phyloP scores from a whole-genome alignment of 2,329 filamentous ascomycete species.

The Nigrospora oryzae region DNA sequence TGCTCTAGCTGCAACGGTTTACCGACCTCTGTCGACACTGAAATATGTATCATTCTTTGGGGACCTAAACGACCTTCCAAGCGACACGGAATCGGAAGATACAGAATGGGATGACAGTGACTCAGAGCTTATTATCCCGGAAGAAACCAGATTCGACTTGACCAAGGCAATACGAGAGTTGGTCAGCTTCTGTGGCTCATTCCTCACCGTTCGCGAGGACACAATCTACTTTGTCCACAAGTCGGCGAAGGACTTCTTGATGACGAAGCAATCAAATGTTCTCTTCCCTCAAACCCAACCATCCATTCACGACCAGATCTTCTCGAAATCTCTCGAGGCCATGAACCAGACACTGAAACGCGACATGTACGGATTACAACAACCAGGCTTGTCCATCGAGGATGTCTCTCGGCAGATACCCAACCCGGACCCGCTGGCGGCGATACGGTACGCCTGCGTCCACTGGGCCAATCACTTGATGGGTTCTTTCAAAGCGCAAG shows the following conservation, averaged over 20 bases:
- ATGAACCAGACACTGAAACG: conserved; percentile 19
- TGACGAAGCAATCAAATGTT: conserved; percentile 6
- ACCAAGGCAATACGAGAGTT: background rate
- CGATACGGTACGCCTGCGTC: conserved; percentile 20
- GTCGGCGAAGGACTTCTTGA: conserved; percentile 32
- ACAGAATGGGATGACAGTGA: too few species aligned
- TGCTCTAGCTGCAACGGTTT: too few species aligned
- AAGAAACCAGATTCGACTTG: too few species aligned
- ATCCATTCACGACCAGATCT: conserved; percentile 20
- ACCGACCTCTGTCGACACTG: conserved; percentile 5
- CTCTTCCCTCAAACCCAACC: conserved; percentile 20
- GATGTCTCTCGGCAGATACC: conserved; percentile 7
- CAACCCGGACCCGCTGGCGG: conserved; percentile 14
- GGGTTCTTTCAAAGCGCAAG: background rate
- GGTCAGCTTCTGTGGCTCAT: conserved; percentile 27
- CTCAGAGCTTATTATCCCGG: too few species aligned
- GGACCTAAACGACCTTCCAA: conserved; percentile 2
- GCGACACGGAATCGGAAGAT: background rate
- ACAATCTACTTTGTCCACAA: conserved; percentile 29
- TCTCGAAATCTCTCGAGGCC: conserved; percentile 22
- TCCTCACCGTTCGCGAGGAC: conserved; percentile 22
- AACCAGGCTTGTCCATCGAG: conserved; percentile 13
- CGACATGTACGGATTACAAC: conserved; percentile 23
- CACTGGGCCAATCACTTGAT: conserved; percentile 25
- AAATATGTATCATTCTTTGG: conserved; percentile 17